Evolutionary conservation across 306 rosid species (phyloP).

Genomic region (Cucurbita argyrosperma): DNA sequence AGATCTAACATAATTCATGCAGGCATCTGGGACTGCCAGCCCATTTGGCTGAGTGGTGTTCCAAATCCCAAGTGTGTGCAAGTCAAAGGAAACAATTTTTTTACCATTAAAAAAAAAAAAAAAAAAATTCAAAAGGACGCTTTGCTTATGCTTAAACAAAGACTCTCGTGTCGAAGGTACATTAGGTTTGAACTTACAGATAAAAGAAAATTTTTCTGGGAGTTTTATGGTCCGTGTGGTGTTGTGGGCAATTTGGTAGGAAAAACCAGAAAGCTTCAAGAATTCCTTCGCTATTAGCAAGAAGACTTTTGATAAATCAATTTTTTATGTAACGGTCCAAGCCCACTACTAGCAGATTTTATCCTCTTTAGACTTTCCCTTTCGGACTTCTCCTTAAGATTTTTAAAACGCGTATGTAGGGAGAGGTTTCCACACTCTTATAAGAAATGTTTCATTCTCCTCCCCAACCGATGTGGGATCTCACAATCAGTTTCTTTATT

Average conservation of each 20-base stretch:
- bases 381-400: no score
- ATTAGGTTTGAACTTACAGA: background rate
- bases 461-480: no score
- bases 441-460: no score
- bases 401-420: no score
- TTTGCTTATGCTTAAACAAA: background rate
- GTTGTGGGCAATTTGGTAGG: background rate
- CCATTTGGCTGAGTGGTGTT: constrained; percentile 89
- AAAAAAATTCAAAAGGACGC: background rate
- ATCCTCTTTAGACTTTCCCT: no score
- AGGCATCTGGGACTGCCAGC: constrained; percentile 94
- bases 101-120: background rate
- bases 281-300: background rate
- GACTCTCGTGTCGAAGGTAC: background rate
- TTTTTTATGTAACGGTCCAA: background rate
- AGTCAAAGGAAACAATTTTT: constrained; percentile 52
- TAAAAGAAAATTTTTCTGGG: background rate
- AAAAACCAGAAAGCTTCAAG: background rate
- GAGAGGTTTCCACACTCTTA: no score
- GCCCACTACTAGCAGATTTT: no score
- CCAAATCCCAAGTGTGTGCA: constrained; percentile 99
- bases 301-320: background rate
- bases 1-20: constrained; percentile 79
- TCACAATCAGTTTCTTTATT: background rate
- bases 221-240: background rate